Percentiles rank a stretch among this genome's conserved stretches.
Evolutionary conservation across 768 basidiomycete genomes (phyloP).

Genomic region (Lentinula lateritia): DNA sequence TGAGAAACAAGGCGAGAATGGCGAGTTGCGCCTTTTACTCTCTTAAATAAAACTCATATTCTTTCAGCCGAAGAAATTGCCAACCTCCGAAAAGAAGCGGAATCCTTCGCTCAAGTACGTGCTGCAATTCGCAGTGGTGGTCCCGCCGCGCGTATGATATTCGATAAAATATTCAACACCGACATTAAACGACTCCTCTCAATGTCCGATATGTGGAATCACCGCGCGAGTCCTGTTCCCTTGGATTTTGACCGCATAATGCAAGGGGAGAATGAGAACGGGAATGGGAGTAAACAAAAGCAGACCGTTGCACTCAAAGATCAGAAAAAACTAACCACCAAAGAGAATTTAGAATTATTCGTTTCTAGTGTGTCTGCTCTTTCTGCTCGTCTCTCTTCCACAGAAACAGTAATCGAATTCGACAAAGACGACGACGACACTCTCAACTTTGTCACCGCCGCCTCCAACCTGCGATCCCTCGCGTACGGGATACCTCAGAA

Average conservation of each 20-base stretch:
- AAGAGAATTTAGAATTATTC: conserved; percentile 82
- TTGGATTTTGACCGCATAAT: conserved; percentile 78
- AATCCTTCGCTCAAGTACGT: conserved; percentile 82
- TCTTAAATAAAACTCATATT: no score
- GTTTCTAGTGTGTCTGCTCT: conserved; percentile 81
- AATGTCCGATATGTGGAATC: conserved; percentile 98
- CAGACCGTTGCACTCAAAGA: conserved; percentile 66
- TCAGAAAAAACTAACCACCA: conserved; percentile 69
- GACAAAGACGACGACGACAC: conserved; percentile 99
- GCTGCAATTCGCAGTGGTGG: conserved; percentile 50
- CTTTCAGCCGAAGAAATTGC: conserved; percentile 81
- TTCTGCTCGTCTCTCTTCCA: conserved; percentile 56
- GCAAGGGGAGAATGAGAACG: no score
- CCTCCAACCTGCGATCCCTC: conserved; percentile 86
- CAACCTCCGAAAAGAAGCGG: conserved; percentile 81
- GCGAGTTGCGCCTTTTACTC: conserved; percentile 27
- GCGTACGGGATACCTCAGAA: conserved; percentile 87
- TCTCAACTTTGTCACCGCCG: conserved; percentile 92
- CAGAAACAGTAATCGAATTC: conserved; percentile 62
- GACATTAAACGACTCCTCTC: conserved; percentile 86
- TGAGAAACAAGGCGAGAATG: conserved; percentile 89
- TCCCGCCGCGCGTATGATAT: conserved; percentile 61
- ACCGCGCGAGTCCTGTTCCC: conserved; percentile 79
- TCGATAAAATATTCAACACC: conserved; percentile 86
- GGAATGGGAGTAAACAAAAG: no score